Evolutionary conservation across 2,329 filamentous ascomycete species (phyloP), one percentile per base, ranked within the genome.

Genomic region (Cytospora mali): DNA sequence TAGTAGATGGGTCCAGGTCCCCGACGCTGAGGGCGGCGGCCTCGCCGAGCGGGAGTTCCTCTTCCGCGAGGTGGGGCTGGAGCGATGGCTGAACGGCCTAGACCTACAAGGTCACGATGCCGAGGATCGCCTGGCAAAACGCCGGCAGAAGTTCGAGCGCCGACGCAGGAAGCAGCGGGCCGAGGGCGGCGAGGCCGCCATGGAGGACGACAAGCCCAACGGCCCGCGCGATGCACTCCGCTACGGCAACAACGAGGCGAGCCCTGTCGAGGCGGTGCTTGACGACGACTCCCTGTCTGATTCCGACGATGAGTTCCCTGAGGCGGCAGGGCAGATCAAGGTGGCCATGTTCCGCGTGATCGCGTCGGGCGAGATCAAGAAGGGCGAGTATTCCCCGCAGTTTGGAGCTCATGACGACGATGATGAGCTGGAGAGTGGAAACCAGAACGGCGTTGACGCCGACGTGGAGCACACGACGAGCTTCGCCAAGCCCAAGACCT

Each of bases 361-460:
- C 52, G 95, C 95, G 2, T 97, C 93, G 7, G 95, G 95, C 16
- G 95, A 98, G 75, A 96, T 99, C 73, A 98, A 97, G 79, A 92
- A 93, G 73, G 95, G 95, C 66, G 95, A 99, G 76, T 99, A 98
- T 76, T 97, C 93, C 1, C 95, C 95, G 14, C 95, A 98, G 72
- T 98, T 98, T 68, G 93, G 97, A 74, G 94, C 94, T 3, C 92
- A 98, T 70, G 95, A 98, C 71, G 94, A 97, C 66, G 93, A 97
- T 66, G 93, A 97, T 61, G 88, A 90, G 59, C 75, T 74, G 29
- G 79, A 82, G 21, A 75, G 82, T 29, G 77, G 73, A 42, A 77
- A 78, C 53, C 81, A 84, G 62, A 80, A 80, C 48, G 78, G 77
- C 18, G 75, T 90, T 64, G 91, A 93, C 69, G 90, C 87, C 48